phyloP scores from a whole-genome alignment of 2,329 filamentous ascomycete genomes.

The Sporothrix inflata region DNA sequence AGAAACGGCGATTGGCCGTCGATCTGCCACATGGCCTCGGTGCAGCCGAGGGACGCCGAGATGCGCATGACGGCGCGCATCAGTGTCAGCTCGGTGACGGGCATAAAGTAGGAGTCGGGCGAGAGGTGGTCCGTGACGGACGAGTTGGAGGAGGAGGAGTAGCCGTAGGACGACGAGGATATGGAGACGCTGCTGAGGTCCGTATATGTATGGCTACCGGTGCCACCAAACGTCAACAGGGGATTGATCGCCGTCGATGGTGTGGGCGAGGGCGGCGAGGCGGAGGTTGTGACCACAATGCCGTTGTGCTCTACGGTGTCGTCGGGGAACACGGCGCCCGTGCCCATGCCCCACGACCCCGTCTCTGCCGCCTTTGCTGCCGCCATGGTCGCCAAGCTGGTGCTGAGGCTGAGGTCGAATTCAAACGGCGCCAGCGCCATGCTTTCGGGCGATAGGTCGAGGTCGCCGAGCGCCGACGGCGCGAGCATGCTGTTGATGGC shows the following conservation, averaged over 20 bases:
- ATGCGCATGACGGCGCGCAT: conserved; percentile 53
- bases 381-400: conserved; percentile 6
- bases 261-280: not conserved
- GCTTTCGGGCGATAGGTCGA: not conserved
- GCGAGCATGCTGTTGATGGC: not conserved
- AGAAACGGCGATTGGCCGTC: conserved; percentile 53
- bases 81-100: conserved; percentile 53
- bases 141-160: not conserved
- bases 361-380: not conserved
- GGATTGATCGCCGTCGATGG: not conserved
- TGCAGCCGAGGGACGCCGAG: conserved; percentile 50
- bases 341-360: conserved; percentile 9
- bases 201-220: not conserved
- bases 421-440: conserved; percentile 8
- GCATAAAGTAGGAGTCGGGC: conserved; percentile 54
- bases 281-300: not conserved
- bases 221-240: not conserved
- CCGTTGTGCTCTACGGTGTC: not conserved
- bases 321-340: not conserved
- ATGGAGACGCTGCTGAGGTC: not conserved
- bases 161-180: not conserved
- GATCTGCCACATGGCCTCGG: conserved; percentile 50
- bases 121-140: conserved; percentile 29
- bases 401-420: conserved; percentile 21
- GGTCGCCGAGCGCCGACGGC: not conserved